phyloP scores from a whole-genome alignment of 2,329 filamentous ascomycete species.

The Nigrograna mackinnonii region DNA sequence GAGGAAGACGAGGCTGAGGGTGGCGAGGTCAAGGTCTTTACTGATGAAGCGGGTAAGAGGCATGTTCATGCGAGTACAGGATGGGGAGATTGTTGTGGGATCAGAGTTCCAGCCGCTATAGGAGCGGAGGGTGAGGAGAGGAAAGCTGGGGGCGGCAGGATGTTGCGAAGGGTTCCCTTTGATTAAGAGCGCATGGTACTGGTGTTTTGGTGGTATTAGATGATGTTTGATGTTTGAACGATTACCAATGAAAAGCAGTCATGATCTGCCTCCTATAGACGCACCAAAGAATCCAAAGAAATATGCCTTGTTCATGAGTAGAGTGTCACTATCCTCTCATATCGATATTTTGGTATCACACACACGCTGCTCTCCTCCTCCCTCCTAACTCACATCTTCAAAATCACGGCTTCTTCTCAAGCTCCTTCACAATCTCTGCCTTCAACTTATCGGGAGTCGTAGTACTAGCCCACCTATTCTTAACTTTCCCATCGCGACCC shows the following conservation, averaged over 20 bases:
- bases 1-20: slow-evolving; percentile 49
- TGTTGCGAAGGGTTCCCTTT: slow-evolving; percentile 77
- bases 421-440: slow-evolving; percentile 73
- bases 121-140: slow-evolving; percentile 87
- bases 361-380: no score
- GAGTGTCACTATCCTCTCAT: no score
- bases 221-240: background rate
- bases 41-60: slow-evolving; percentile 66
- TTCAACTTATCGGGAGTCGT: slow-evolving; percentile 85
- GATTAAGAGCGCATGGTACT: slow-evolving; percentile 55
- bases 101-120: slow-evolving; percentile 92
- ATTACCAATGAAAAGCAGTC: no score
- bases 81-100: slow-evolving; percentile 98
- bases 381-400: background rate
- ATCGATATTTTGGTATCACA: no score
- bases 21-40: slow-evolving; percentile 58
- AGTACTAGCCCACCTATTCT: slow-evolving; percentile 82
- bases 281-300: no score
- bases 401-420: slow-evolving; percentile 41
- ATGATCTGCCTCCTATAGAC: no score
- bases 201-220: background rate
- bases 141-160: slow-evolving; percentile 66
- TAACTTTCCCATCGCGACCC: slow-evolving; percentile 82
- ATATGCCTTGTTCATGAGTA: no score
- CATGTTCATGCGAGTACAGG: slow-evolving; percentile 69